Conservation (phyloP, 148 eudicot species). For the Dianthus caryophyllus region DNA sequence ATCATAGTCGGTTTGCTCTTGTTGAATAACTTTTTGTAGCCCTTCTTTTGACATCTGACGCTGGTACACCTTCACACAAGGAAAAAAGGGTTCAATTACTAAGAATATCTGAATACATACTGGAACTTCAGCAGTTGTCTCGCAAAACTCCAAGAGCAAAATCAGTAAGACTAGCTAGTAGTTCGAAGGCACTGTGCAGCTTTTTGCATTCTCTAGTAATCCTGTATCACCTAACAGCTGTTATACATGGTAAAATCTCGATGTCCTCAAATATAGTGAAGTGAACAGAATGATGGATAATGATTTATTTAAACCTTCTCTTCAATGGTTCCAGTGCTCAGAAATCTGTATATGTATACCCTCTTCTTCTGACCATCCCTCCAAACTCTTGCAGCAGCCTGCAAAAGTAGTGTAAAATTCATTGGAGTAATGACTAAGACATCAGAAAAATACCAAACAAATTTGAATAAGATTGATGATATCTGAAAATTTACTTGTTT, state of each 20-base stretch:
- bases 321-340: slow-evolving; percentile 96
- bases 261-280: neutral
- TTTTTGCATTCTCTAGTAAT: neutral
- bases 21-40: slow-evolving; percentile 94
- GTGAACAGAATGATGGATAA: slow-evolving; percentile 12
- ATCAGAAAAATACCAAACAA: slow-evolving; percentile 5
- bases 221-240: neutral
- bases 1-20: slow-evolving; percentile 52
- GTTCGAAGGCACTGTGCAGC: slow-evolving; percentile 5
- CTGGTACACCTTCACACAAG: slow-evolving; percentile 77
- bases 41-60: slow-evolving; percentile 99
- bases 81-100: neutral
- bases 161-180: neutral
- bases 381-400: slow-evolving; percentile 99
- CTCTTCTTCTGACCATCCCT: slow-evolving; percentile 99
- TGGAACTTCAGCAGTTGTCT: slow-evolving; percentile 6
- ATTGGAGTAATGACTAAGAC: slow-evolving; percentile 1
- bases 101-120: neutral
- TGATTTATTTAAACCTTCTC: slow-evolving; percentile 70
- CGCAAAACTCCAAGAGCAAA: neutral
- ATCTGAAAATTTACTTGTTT: slow-evolving; percentile 64
- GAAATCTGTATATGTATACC: slow-evolving; percentile 89
- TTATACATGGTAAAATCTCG: neutral
- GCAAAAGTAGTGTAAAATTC: slow-evolving; percentile 19
- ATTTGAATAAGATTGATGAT: neutral